phyloP scores from a whole-genome alignment of 352 stramenopile species.

The Pythium chondricola region DNA sequence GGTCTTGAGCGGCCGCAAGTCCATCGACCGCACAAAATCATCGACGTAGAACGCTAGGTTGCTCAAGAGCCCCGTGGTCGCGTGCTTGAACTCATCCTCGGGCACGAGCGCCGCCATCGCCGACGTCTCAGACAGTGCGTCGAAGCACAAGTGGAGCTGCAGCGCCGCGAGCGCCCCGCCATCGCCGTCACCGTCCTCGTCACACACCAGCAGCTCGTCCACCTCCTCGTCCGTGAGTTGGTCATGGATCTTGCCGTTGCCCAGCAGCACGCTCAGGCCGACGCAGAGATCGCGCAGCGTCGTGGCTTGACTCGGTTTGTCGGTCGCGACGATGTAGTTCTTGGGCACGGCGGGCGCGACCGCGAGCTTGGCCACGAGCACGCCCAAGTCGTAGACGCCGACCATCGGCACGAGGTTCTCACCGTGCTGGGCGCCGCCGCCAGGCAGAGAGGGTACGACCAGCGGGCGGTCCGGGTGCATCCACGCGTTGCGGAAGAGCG shows the following conservation, averaged over 20 bases:
- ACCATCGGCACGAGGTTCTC: constrained; percentile 80
- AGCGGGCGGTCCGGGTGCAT: constrained; percentile 47
- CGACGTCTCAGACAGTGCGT: constrained; percentile 28
- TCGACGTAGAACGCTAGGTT: constrained; percentile 59
- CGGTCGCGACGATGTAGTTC: constrained; percentile 62
- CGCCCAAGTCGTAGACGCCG: constrained; percentile 74
- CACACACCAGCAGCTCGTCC: constrained; percentile 49
- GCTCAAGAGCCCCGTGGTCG: constrained; percentile 46
- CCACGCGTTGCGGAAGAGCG: constrained; percentile 73
- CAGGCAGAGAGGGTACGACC: constrained; percentile 51
- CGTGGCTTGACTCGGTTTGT: constrained; percentile 40
- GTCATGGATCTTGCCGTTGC: constrained; percentile 40
- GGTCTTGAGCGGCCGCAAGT: constrained; percentile 63
- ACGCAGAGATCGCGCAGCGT: constrained; percentile 59
- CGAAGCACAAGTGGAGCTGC: constrained; percentile 71
- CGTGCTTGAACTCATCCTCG: constrained; percentile 62
- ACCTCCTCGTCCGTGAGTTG: constrained; percentile 33
- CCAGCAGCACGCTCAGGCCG: constrained; percentile 52
- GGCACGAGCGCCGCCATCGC: constrained; percentile 51
- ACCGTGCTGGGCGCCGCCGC: constrained; percentile 22
- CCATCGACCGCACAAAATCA: constrained; percentile 72
- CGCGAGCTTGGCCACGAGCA: constrained; percentile 40
- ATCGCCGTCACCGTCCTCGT: constrained; percentile 32
- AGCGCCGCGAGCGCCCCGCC: constrained; percentile 35
- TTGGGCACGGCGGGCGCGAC: constrained; percentile 29